Evolutionary conservation across 2,329 filamentous ascomycete species (phyloP).

Genomic region (Neofusicoccum parvum): DNA sequence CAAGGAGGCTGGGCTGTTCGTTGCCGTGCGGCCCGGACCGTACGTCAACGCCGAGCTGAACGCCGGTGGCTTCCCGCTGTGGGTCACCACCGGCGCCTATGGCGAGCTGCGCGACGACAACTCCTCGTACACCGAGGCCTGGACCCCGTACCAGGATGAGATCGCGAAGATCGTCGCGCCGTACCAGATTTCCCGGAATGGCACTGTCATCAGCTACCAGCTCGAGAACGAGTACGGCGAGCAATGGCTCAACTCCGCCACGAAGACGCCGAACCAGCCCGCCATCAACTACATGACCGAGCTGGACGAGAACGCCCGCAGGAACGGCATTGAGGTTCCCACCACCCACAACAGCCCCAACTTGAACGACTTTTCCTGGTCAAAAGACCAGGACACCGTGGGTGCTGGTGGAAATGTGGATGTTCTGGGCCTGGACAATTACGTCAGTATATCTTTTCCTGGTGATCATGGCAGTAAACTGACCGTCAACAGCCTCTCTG

Average conservation of each 20-base stretch:
- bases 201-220: conserved; percentile 59
- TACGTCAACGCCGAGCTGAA: conserved; percentile 67
- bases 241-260: conserved; percentile 39
- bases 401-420: conserved; percentile 57
- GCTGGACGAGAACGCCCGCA: conserved; percentile 55
- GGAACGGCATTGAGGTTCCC: conserved; percentile 61
- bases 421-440: conserved; percentile 55
- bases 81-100: conserved; percentile 64
- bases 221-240: conserved; percentile 59
- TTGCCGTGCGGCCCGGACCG: conserved; percentile 60
- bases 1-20: conserved; percentile 57
- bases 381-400: conserved; percentile 57
- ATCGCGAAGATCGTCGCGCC: conserved; percentile 55
- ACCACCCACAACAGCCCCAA: conserved; percentile 63
- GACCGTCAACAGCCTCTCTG: conserved; percentile 42
- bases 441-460: conserved; percentile 27
- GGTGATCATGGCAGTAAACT: neutral
- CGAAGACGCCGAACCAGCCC: conserved; percentile 51
- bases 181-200: conserved; percentile 59
- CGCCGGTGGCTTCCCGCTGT: conserved; percentile 63
- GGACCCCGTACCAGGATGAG: conserved; percentile 57
- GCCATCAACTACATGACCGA: conserved; percentile 60
- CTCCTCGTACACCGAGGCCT: conserved; percentile 54
- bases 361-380: conserved; percentile 61
- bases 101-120: conserved; percentile 58